Evolutionary conservation across 2,329 filamentous ascomycete genomes (phyloP), one percentile per base, ranked within the genome.

Genomic region (Trichophyton equinum): DNA sequence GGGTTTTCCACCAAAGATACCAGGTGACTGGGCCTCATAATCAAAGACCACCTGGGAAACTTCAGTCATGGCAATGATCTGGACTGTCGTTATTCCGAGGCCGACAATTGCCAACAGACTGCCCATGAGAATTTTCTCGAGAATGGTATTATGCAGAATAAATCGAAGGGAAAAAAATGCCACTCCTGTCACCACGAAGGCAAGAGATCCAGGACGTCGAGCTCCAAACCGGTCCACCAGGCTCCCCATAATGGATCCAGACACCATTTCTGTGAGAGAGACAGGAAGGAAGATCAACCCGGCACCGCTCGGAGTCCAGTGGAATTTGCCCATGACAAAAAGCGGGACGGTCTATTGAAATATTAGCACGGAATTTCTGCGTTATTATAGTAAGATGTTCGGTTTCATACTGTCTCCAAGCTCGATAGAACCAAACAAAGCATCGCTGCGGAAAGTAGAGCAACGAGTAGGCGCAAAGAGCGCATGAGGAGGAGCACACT

Each of bases 21-120:
- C 77, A 0, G 75, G 75, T 61, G 85, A 85, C 0, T 77, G 78
- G 53, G 77, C 74, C 62, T 82, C 77, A 65, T 82, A 85, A 47
- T 75, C 77, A 63, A 82, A 77, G 1, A 85, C 76, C 0, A 85
- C 75, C 9, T 74, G 72, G 4, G 80, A 40, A 36, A 20, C 20
- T 38, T 55, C 33, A 44, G 22, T 56, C 4, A 56, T 6, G 9
- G 18, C 42, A n/a, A 58, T 44, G 38, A 33, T 42, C 51, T 61
- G 55, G 47, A 44, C 38, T 62, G 63, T 13, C 64, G 60, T 69
- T 62, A 13, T 51, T 3, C 49, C 22, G 20, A 33, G 22, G 8
- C 49, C 49, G 11, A 55, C 11, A 55, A 55, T 3, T 11, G 49
- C 49, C 15, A 55, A 55, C 11, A 55, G 22, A 8, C 9, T 11